Evolutionary conservation across 1,284 basidiomycete species (phyloP), one percentile per base, ranked within the genome.

Genomic region (Ustilago lituana): DNA sequence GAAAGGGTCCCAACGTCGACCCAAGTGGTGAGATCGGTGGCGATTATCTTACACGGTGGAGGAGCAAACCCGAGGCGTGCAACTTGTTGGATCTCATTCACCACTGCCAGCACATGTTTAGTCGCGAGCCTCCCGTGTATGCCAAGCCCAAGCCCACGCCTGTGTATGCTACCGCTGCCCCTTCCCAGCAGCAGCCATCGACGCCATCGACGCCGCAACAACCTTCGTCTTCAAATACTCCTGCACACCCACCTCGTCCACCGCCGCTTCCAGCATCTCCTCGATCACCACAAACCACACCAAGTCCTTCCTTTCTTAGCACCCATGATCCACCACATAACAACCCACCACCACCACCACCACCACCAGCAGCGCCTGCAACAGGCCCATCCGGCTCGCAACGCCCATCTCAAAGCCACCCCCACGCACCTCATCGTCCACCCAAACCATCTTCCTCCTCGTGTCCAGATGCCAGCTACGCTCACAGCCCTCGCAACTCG

Each of bases 41-140:
- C 39, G 87, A 88, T 33, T 94, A 94, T 81, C 81, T 91, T 33
- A 85, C 85, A 31, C 84, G 88, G 56, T 98, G 96, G 95, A 85
- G 86, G 65, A 85, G 86, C 74, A 93, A 94, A 83, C 88, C 87
- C 79, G 93, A 95, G 87, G 94, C 94, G 73, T 90, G 90, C 82
- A 88, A 85, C 81, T 82, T 94, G 35, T 79, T 85, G 26, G 86
- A 85, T 5, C 83, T 94, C 20, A 79, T 92, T 50, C 88, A 90
- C 67, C 87, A 87, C 19, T 87, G 93, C 85, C 89, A 91, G 73
- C 86, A 88, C 36, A 85, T 90, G 57, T 98, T 98, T 84, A 93
- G 91, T 8, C 85, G 85, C 23, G 87, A 89, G 58, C 94, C 95
- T 38, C 94, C 95, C 5, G 89, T 98, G 12, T 97, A 94, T 80